Conservation (phyloP, 495 filamentous ascomycete species). For the Chaetomium fimeti region DNA sequence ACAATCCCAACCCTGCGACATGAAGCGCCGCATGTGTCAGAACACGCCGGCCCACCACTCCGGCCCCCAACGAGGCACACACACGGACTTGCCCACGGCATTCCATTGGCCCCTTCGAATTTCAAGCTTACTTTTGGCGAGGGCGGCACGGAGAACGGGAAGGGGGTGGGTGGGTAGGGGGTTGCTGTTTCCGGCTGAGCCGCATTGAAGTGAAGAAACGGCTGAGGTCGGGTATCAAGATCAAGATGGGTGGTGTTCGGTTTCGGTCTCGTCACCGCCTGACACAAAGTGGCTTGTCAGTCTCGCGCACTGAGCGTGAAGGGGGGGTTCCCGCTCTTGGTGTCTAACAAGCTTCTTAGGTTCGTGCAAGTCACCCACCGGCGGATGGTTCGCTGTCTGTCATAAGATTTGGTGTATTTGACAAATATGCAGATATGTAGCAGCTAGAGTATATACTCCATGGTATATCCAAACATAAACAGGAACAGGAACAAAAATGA, state of each 20-base stretch:
- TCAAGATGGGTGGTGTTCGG: too few species aligned
- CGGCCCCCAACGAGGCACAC: neutral
- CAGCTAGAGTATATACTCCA: constrained; percentile 5
- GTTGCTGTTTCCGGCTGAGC: too few species aligned
- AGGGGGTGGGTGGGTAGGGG: too few species aligned
- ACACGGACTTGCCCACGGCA: neutral
- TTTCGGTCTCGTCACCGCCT: too few species aligned
- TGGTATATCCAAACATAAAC: constrained; percentile 12
- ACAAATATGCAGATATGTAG: constrained; percentile 1
- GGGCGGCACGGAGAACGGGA: neutral
- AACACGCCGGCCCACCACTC: neutral
- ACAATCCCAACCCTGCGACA: neutral
- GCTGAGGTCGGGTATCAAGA: too few species aligned
- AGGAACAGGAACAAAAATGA: neutral
- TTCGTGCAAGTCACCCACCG: too few species aligned
- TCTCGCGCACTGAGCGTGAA: too few species aligned
- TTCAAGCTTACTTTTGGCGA: neutral
- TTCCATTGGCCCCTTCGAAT: neutral
- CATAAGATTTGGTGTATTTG: neutral
- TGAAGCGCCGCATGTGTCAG: neutral
- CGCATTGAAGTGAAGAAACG: too few species aligned
- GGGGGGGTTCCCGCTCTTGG: too few species aligned
- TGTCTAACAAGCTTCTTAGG: too few species aligned
- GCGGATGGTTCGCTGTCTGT: neutral
- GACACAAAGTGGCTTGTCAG: too few species aligned